Conservation (phyloP, 2,329 filamentous ascomycete genomes). For the Pseudogymnoascus sp. region DNA sequence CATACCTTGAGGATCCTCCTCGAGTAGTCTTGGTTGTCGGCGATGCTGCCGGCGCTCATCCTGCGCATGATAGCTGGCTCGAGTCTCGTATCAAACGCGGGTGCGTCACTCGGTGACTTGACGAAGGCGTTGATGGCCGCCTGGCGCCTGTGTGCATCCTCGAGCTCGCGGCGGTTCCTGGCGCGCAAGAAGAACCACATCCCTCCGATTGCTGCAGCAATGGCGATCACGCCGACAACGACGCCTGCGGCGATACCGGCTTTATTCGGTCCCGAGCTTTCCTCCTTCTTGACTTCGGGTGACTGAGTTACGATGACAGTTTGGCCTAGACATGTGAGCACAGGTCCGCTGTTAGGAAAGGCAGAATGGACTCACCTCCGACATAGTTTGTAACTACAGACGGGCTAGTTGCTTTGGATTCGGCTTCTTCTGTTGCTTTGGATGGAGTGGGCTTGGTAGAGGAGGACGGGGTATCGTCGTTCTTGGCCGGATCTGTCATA, state of each 20-base stretch:
- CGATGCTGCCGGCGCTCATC: slow-evolving; percentile 91
- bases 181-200: slow-evolving; percentile 67
- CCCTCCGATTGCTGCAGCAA: slow-evolving; percentile 58
- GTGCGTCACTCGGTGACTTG: slow-evolving; percentile 55
- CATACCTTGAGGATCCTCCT: slow-evolving; percentile 87
- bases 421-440: neutral
- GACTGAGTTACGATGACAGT: neutral
- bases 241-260: slow-evolving; percentile 80
- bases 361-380: neutral
- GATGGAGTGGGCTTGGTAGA: neutral
- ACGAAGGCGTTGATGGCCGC: slow-evolving; percentile 72
- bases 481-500: neutral
- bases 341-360: neutral
- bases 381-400: neutral
- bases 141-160: slow-evolving; percentile 77
- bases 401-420: neutral
- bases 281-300: neutral
- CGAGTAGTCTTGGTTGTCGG: slow-evolving; percentile 94
- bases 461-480: neutral
- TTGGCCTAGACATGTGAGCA: neutral
- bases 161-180: slow-evolving; percentile 65
- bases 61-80: slow-evolving; percentile 77
- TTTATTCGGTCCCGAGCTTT: slow-evolving; percentile 48
- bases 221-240: slow-evolving; percentile 69
- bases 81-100: slow-evolving; percentile 73